These are phyloP conservation scores for Lentithecium fluviatile DNA, from an alignment of 495 filamentous ascomycete species.

Conservation along the genomic window DNA sequence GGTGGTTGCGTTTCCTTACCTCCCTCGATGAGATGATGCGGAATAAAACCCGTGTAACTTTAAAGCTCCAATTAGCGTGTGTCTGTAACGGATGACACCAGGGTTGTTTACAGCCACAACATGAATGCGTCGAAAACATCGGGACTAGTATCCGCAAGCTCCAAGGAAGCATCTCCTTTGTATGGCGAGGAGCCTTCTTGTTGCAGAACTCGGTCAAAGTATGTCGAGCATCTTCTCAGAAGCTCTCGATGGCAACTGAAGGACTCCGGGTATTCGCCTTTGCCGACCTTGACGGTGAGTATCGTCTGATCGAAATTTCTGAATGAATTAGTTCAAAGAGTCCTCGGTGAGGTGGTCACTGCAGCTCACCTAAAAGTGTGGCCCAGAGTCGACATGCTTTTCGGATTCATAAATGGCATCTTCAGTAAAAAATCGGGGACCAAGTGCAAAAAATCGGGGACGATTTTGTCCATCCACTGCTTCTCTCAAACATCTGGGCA, in stretches of 20 bases:
- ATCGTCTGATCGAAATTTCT: conserved; percentile 29
- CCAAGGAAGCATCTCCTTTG: conserved; percentile 16
- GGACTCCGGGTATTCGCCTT: conserved; percentile 18
- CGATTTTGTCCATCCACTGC: background rate
- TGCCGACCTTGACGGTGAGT: conserved; percentile 27
- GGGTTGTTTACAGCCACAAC: conserved; percentile 13
- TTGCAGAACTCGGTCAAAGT: conserved; percentile 22
- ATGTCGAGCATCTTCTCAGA: conserved; percentile 15
- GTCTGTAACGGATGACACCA: no score
- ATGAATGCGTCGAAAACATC: conserved; percentile 31
- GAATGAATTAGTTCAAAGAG: background rate
- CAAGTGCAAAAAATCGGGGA: background rate
- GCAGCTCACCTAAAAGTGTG: conserved; percentile 19
- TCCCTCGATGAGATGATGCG: conserved; percentile 28
- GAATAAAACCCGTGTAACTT: conserved; percentile 20
- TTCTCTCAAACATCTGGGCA: background rate
- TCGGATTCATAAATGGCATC: conserved; percentile 22
- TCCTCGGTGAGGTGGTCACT: background rate
- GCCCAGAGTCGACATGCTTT: conserved; percentile 15
- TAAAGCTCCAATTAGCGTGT: no score
- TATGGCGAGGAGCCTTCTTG: conserved; percentile 19
- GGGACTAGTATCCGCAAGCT: conserved; percentile 21
- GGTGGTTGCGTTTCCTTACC: conserved; percentile 5
- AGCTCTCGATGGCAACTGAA: conserved; percentile 26
- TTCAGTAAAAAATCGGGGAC: conserved; percentile 3